A percentile compares a stretch with the other conserved stretches of the same genome.
Evolutionary conservation across 2,329 filamentous ascomycete species (phyloP).

Genomic region (Diplodia scrobiculata): DNA sequence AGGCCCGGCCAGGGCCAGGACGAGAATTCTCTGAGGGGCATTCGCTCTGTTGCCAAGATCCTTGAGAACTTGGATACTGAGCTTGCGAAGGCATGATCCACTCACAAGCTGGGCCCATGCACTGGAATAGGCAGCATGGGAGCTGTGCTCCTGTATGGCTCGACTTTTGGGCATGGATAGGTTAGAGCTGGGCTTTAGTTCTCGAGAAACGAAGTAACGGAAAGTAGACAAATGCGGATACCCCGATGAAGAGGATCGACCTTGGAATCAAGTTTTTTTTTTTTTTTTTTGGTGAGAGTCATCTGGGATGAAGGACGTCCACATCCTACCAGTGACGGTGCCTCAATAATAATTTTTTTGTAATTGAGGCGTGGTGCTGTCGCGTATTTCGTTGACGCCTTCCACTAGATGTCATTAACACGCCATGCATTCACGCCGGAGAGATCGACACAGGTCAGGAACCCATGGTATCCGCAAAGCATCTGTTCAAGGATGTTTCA

Average conservation of each 20-base stretch:
- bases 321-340: too few relatives aligned
- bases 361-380: too few relatives aligned
- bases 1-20: constrained; percentile 80
- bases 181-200: constrained; percentile 7
- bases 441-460: too few relatives aligned
- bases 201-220: background rate
- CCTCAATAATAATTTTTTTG: too few relatives aligned
- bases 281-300: background rate
- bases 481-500: background rate
- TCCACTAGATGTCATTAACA: too few relatives aligned
- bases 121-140: background rate
- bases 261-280: background rate
- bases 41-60: constrained; percentile 70
- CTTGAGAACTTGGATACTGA: constrained; percentile 63
- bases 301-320: too few relatives aligned
- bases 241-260: constrained; percentile 5
- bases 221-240: constrained; percentile 7
- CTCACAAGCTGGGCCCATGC: background rate
- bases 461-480: background rate
- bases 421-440: too few relatives aligned
- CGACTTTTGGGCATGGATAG: background rate
- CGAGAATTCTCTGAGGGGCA: constrained; percentile 75
- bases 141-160: background rate
- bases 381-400: too few relatives aligned
- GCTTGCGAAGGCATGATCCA: constrained; percentile 33